A percentile compares a stretch with the other conserved stretches of the same genome.
Conservation (phyloP, 495 filamentous ascomycete species). For the Annulohypoxylon stygium region DNA sequence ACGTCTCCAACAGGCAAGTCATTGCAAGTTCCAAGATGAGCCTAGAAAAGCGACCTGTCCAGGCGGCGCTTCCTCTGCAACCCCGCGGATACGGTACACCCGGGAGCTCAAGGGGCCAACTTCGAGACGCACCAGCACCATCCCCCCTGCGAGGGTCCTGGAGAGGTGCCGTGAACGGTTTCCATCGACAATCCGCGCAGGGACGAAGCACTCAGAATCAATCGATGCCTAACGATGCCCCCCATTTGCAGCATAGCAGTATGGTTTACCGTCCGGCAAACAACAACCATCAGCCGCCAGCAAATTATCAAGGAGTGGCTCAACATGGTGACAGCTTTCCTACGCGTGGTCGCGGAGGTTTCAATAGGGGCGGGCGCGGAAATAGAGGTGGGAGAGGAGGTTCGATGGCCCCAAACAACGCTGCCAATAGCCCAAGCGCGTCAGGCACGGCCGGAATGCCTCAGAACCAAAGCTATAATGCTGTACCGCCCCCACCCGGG, state of each 20-base stretch:
- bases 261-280: conserved; percentile 55
- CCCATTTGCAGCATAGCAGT: conserved; percentile 60
- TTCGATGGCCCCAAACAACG: conserved; percentile 46
- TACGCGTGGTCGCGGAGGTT: conserved; percentile 51
- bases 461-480: conserved; percentile 72
- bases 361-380: conserved; percentile 43
- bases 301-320: conserved; percentile 44
- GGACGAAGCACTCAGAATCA: conserved; percentile 51
- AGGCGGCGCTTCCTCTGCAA: conserved; percentile 69
- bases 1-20: conserved; percentile 84
- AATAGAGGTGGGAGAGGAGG: conserved; percentile 50
- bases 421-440: conserved; percentile 24
- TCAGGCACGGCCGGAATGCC: conserved; percentile 42
- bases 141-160: conserved; percentile 77
- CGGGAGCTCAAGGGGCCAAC: conserved; percentile 66
- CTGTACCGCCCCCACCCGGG: conserved; percentile 82
- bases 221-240: conserved; percentile 56
- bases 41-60: conserved; percentile 67
- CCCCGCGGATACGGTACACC: conserved; percentile 71
- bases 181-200: conserved; percentile 51
- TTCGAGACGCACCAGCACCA: conserved; percentile 76
- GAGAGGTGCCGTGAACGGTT: conserved; percentile 72
- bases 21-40: conserved; percentile 79
- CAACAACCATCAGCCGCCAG: conserved; percentile 42
- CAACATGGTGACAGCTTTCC: conserved; percentile 32